Evolutionary conservation across 139 green algal species (phyloP), one percentile per base, ranked within the genome.

Genomic region (Asterochloris sp.): DNA sequence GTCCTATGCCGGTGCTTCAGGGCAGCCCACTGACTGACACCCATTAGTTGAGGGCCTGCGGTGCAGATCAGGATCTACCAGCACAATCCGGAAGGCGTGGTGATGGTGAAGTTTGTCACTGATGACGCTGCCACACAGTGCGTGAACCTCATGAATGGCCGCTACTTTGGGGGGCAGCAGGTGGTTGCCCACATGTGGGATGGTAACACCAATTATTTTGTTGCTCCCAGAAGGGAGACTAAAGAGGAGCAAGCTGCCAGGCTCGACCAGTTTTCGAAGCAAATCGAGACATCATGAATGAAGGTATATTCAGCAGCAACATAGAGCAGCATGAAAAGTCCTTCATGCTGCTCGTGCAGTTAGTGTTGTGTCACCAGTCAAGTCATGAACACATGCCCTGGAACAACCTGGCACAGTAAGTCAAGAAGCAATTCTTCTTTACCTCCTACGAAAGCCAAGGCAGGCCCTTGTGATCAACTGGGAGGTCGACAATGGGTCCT

Each of bases 141-240:
- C 83, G 78, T 98, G 0, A 21, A 80, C n/a, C 47, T 89, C 19
- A 98, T 99, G 96, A 85, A 98, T 29, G 94, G 92, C 0, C 86
- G 95, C 15, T 99, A 92, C 81, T 98, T 99, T 86, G 96, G 85
- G 2, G 95, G 96, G 10, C 86, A 89, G 14, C 86, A 93, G 81
- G 69, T 98, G 17, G 82, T 67, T 64, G 96, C 96, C 0, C 62
- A 77, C 62, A 90, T 96, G 86, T 98, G 93, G 89, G 94, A 98
- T 74, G 96, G 96, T 29, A 76, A 93, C 60, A 94, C 92, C 38
- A 97, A 96, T 54, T 98, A 93, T 83, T 88, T 95, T 74, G 81
- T 93, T 73, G 86, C 84, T 75, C 82, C 79, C 77, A 15, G 62
- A 16, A 80, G 90, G 78, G 95, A 98, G 87, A 92, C 84, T 8